phyloP scores from a whole-genome alignment of 1,139 yeast species.

The Yamadazyma songkhlaensis region DNA sequence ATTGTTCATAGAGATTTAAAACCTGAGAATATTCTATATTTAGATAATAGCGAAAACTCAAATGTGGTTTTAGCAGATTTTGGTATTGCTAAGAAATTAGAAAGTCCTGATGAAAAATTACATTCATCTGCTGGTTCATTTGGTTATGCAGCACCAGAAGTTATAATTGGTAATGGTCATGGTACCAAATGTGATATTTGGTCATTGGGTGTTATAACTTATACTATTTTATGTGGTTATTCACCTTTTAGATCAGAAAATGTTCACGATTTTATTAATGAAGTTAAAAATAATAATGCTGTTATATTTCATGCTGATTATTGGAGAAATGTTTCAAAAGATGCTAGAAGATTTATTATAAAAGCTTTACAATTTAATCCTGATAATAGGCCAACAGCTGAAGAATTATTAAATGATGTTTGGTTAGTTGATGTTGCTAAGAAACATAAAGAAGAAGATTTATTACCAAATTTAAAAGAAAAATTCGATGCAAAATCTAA shows the following conservation, averaged over 20 bases:
- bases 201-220: slow-evolving; percentile 90
- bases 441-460: slow-evolving; percentile 52
- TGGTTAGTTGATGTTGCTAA: slow-evolving; percentile 62
- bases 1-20: slow-evolving; percentile 90
- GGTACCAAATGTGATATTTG: slow-evolving; percentile 92
- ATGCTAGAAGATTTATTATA: slow-evolving; percentile 72
- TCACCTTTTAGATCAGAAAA: slow-evolving; percentile 88
- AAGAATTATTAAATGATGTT: slow-evolving; percentile 58
- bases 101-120: slow-evolving; percentile 58
- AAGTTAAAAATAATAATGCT: slow-evolving; percentile 65
- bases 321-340: slow-evolving; percentile 76
- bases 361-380: slow-evolving; percentile 68
- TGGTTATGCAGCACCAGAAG: slow-evolving; percentile 96
- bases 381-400: slow-evolving; percentile 62
- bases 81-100: slow-evolving; percentile 81
- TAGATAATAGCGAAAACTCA: slow-evolving; percentile 51
- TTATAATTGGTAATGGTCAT: slow-evolving; percentile 71
- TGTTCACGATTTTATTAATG: slow-evolving; percentile 74
- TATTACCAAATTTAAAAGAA: slow-evolving; percentile 63
- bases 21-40: slow-evolving; percentile 82
- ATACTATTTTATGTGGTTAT: slow-evolving; percentile 87
- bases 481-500: slow-evolving; percentile 84
- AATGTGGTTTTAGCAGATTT: slow-evolving; percentile 84
- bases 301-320: slow-evolving; percentile 84
- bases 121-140: slow-evolving; percentile 84